These are phyloP conservation scores for Schwanniomyces polymorphus DNA, from an alignment of 805 yeast species.

Conservation along the genomic window DNA sequence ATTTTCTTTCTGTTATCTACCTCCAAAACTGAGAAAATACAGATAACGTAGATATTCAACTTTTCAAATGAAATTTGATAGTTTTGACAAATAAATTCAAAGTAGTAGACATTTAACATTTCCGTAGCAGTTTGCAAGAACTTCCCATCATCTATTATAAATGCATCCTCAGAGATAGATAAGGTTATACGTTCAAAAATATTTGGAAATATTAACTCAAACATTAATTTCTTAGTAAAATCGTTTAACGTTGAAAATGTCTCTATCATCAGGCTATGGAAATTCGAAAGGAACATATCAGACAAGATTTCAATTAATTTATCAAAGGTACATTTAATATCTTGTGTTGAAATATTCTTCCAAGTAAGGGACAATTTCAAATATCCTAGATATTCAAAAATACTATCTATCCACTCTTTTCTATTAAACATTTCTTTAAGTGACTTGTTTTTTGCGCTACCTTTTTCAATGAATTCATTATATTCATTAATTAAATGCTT, in stretches of 20 bases:
- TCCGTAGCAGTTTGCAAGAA: slow-evolving; percentile 23
- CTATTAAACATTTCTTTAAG: slow-evolving; percentile 24
- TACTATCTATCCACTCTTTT: slow-evolving; percentile 38
- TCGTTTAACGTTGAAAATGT: slow-evolving; percentile 29
- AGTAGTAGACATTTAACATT: slow-evolving; percentile 24
- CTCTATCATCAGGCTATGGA: slow-evolving; percentile 19
- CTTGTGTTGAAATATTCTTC: slow-evolving; percentile 16
- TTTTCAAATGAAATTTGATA: slow-evolving; percentile 21
- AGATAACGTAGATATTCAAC: slow-evolving; percentile 23
- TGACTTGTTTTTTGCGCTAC: slow-evolving; percentile 21
- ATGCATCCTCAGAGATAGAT: slow-evolving; percentile 30
- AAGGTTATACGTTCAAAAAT: slow-evolving; percentile 35
- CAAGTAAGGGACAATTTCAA: slow-evolving; percentile 25
- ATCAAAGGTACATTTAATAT: slow-evolving; percentile 19
- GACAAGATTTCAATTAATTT: slow-evolving; percentile 33
- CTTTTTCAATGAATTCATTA: slow-evolving; percentile 27
- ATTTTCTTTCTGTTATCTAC: slow-evolving; percentile 6
- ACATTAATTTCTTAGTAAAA: slow-evolving; percentile 31
- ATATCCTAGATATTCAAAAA: slow-evolving; percentile 37
- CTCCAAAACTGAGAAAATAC: slow-evolving; percentile 35
- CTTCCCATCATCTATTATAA: slow-evolving; percentile 33
- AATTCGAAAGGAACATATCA: slow-evolving; percentile 32
- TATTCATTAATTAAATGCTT: slow-evolving; percentile 37
- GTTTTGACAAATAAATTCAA: slow-evolving; percentile 28
- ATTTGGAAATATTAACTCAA: slow-evolving; percentile 34